Percentiles rank a stretch among this genome's conserved stretches.
phyloP scores from a whole-genome alignment of 78 protist genomes.

The Thecamonas trahens region DNA sequence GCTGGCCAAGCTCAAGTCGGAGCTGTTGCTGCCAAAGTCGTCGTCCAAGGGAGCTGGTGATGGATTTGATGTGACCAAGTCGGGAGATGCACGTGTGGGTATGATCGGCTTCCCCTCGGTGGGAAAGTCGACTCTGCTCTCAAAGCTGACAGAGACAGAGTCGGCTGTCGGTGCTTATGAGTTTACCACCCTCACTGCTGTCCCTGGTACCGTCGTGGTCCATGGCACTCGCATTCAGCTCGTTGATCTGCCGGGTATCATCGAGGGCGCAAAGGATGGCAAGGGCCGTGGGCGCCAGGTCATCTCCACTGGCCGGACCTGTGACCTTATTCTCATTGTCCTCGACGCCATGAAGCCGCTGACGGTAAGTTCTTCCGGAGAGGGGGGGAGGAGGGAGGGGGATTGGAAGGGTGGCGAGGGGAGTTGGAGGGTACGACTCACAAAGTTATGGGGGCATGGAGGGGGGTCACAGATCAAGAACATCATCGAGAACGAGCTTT shows the following conservation, averaged over 20 bases:
- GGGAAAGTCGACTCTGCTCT: constrained; percentile 96
- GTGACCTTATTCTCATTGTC: constrained; percentile 87
- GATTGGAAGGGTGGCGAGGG: too few species aligned
- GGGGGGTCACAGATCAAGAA: constrained; percentile 28
- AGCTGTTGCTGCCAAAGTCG: constrained; percentile 29
- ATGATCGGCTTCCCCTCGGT: constrained; percentile 98
- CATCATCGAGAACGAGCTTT: constrained; percentile 82
- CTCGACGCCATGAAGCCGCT: constrained; percentile 94
- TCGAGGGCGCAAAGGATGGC: constrained; percentile 98
- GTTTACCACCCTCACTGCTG: constrained; percentile 98
- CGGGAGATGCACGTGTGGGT: constrained; percentile 85
- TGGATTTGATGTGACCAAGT: constrained; percentile 90
- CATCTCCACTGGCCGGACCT: constrained; percentile 80
- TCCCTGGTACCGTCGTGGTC: constrained; percentile 90
- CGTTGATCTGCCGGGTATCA: constrained; percentile 94
- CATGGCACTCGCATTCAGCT: constrained; percentile 84
- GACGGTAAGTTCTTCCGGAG: too few species aligned
- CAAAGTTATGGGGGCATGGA: too few species aligned
- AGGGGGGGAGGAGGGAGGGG: too few species aligned
- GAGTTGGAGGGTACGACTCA: too few species aligned
- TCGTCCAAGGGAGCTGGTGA: constrained; percentile 55
- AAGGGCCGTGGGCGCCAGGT: constrained; percentile 98
- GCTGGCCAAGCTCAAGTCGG: constrained; percentile 73
- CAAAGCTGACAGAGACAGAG: constrained; percentile 71
- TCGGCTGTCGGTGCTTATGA: constrained; percentile 93